phyloP scores from a whole-genome alignment of 306 rosid genomes.

The Rubus parviflorus region DNA sequence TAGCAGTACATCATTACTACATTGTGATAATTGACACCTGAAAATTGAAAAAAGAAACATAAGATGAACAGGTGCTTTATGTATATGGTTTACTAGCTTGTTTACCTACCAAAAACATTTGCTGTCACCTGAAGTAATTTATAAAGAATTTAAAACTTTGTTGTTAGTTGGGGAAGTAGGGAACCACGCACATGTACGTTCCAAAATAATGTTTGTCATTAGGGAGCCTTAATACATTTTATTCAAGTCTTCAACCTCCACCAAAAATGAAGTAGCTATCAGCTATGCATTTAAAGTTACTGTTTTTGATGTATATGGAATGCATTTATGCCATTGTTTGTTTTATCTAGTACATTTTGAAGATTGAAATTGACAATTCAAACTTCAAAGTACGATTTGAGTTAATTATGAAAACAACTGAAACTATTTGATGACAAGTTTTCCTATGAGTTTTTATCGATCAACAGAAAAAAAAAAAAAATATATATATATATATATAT shows the following conservation, averaged over 20 bases:
- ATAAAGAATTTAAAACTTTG: neutral
- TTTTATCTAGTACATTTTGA: neutral
- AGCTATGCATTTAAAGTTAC: neutral
- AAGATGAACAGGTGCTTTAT: neutral
- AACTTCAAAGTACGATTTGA: neutral
- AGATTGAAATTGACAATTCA: constrained; percentile 3
- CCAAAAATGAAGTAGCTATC: neutral
- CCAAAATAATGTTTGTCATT: neutral
- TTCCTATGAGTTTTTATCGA: no score
- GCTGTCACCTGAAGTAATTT: neutral
- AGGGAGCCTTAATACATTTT: neutral
- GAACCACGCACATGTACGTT: neutral
- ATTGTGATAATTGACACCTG: neutral
- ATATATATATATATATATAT: no score
- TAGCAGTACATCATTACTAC: no score
- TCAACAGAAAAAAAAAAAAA: no score
- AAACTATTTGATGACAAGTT: neutral
- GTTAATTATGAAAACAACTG: neutral
- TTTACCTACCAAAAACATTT: neutral
- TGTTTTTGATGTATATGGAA: neutral
- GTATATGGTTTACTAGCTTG: neutral
- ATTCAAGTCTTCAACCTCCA: neutral
- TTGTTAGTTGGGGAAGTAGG: neutral
- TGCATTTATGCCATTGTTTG: neutral
- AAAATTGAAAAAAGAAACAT: neutral